Base-by-base conservation (phyloP, 352 stramenopile genomes). In the Elongisporangium prolatum region DNA sequence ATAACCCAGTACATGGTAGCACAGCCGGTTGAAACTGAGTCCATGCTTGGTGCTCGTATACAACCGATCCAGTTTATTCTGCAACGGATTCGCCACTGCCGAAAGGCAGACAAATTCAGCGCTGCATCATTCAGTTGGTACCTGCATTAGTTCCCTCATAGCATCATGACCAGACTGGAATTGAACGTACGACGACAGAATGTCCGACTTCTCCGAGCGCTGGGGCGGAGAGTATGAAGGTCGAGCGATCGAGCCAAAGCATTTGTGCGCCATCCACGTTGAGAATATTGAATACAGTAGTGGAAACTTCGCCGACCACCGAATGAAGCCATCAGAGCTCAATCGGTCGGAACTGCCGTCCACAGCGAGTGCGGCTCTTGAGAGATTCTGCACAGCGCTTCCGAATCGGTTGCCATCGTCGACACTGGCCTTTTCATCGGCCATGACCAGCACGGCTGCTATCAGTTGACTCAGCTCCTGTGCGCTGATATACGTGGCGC, bases 1-100 rank as follows among this genome's bases (percentile, higher is more conserved):
- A 68, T 95, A 95, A 6, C 86, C 86, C 49, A 95, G 59, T 22
- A 93, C 71, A 56, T 95, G 86, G 28, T 88, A 91, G 53, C 80
- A 88, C 6, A 95, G 52, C 4, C 86, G 82, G 54, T 95, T 95
- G 56, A 91, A 95, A 50, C 84, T 93, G 48, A 95, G 51, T 14
- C 86, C 86, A 56, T 95, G 80, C 53, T 93, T 72, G 2, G 78
- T 57, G 54, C 80, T 95, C 4, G 86, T 95, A 64, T 95, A 95
- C 21, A 95, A 53, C 8, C 86, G 82, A 57, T 74, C 71, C 0
- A 93, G 68, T 2, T 64, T 22, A 11, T 69, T 72, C 67, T 95
- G 86, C 11, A 92, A 57, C 40, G 75, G 72, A 8, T 69, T 84
- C 11, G 77, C 72, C 13, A 87, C 73, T 0, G 69, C 68, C 20